phyloP scores from a whole-genome alignment of 1,284 basidiomycete genomes.

The Afroboletus lepidellus region DNA sequence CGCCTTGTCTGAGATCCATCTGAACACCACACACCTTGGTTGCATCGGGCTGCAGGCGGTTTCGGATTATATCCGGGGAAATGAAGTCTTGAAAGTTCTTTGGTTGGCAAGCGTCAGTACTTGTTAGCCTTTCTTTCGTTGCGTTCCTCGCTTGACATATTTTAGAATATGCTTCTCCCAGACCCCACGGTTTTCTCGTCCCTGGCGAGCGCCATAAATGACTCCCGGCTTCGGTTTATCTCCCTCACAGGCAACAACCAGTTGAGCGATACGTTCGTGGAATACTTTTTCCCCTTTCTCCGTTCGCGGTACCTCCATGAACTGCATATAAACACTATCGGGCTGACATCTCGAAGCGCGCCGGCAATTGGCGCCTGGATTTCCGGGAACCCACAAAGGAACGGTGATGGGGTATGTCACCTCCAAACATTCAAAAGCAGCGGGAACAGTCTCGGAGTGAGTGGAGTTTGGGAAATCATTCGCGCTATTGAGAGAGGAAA shows the following conservation, averaged over 20 bases:
- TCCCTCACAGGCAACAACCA: slow-evolving; percentile 26
- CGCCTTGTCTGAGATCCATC: slow-evolving; percentile 49
- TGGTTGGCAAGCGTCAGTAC: slow-evolving; percentile 56
- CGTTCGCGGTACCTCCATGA: slow-evolving; percentile 30
- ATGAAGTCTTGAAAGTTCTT: slow-evolving; percentile 45
- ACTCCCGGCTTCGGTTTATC: slow-evolving; percentile 29
- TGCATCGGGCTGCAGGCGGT: slow-evolving; percentile 54
- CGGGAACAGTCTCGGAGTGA: slow-evolving; percentile 52
- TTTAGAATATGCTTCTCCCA: slow-evolving; percentile 30
- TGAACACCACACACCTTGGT: slow-evolving; percentile 56
- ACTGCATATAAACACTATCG: slow-evolving; percentile 31
- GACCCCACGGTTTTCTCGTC: slow-evolving; percentile 27
- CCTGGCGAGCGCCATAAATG: slow-evolving; percentile 28
- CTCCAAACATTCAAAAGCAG: slow-evolving; percentile 54
- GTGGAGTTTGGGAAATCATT: slow-evolving; percentile 45
- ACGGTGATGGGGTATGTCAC: slow-evolving; percentile 35
- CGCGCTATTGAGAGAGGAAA: slow-evolving; percentile 47
- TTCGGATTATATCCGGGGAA: slow-evolving; percentile 49
- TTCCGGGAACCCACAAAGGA: slow-evolving; percentile 12
- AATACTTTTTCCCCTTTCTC: slow-evolving; percentile 28
- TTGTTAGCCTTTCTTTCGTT: background rate
- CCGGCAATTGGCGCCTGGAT: slow-evolving; percentile 29
- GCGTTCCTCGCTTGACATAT: slow-evolving; percentile 2
- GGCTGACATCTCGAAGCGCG: slow-evolving; percentile 29
- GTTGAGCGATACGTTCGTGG: slow-evolving; percentile 30